Evolutionary conservation across 495 filamentous ascomycete genomes (phyloP).

Genomic region (Penicillium flavigenum): DNA sequence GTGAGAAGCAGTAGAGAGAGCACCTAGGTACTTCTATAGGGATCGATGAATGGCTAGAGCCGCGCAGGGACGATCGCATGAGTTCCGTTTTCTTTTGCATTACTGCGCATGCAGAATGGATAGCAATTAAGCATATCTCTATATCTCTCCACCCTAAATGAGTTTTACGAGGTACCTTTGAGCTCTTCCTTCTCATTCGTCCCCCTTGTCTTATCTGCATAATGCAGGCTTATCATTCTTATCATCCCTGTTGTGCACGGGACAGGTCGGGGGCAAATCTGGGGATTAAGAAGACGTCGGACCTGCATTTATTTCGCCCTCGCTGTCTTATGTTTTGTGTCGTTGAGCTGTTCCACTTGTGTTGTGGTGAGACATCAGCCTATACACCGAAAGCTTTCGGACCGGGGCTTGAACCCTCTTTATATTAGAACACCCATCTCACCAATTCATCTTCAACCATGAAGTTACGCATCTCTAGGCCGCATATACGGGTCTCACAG

Average conservation of each 20-base stretch:
- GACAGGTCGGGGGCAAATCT: not conserved
- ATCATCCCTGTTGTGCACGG: slow-evolving; percentile 7
- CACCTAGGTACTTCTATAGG: not conserved
- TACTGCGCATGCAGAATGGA: not conserved
- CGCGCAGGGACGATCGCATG: not conserved
- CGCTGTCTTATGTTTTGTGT: not conserved
- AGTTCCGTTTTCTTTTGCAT: not conserved
- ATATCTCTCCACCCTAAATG: not conserved
- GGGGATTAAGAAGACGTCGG: slow-evolving; percentile 5
- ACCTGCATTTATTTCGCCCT: not conserved
- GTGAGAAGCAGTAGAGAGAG: slow-evolving; percentile 28
- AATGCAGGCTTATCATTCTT: slow-evolving; percentile 11
- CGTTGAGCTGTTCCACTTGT: not conserved
- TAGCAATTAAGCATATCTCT: slow-evolving; percentile 5
- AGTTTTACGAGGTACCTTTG: slow-evolving; percentile 1
- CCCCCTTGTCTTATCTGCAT: slow-evolving; percentile 10
- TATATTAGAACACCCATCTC: not conserved
- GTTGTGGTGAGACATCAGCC: not conserved
- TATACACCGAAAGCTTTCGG: not conserved
- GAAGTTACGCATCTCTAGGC: slow-evolving; percentile 23
- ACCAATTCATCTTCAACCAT: not conserved
- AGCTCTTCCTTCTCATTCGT: slow-evolving; percentile 7
- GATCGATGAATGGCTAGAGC: not conserved
- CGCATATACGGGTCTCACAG: slow-evolving; percentile 36
- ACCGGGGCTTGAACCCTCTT: not conserved